A percentile compares a stretch with the other conserved stretches of the same genome.
Conservation (phyloP, 2,329 filamentous ascomycete species). For the Epichloe scottii region DNA sequence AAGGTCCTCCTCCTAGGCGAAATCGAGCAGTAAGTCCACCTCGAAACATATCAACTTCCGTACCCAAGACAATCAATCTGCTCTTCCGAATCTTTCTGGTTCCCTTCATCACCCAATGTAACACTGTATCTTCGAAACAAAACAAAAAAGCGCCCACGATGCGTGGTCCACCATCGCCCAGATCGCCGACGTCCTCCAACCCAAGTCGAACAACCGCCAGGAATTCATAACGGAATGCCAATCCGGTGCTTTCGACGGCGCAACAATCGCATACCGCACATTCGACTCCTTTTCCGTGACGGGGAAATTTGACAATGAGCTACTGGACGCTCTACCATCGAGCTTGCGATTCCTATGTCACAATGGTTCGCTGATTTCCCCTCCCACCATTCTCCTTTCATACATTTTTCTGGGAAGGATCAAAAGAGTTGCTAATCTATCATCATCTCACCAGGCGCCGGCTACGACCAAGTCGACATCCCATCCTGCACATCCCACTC, state of each 20-base stretch:
- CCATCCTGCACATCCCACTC: slow-evolving; percentile 53
- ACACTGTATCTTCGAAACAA: background rate
- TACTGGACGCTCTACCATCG: slow-evolving; percentile 46
- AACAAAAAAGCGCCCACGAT: slow-evolving; percentile 42
- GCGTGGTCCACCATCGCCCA: slow-evolving; percentile 49
- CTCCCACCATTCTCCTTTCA: background rate
- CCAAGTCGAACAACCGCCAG: slow-evolving; percentile 46
- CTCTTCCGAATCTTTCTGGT: too few species aligned
- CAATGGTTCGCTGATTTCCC: slow-evolving; percentile 32
- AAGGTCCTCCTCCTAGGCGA: slow-evolving; percentile 28
- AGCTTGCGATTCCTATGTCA: slow-evolving; percentile 46
- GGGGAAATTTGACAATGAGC: slow-evolving; percentile 56
- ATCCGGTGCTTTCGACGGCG: slow-evolving; percentile 52
- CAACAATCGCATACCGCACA: slow-evolving; percentile 56
- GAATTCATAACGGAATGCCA: slow-evolving; percentile 59
- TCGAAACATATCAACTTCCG: too few species aligned
- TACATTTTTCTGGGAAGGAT: background rate
- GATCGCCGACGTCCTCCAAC: slow-evolving; percentile 52
- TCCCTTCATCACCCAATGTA: too few species aligned
- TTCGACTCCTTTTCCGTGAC: slow-evolving; percentile 53
- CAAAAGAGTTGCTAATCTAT: background rate
- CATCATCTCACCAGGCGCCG: slow-evolving; percentile 43
- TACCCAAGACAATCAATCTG: too few species aligned
- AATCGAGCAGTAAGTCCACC: slow-evolving; percentile 24
- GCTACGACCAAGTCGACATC: slow-evolving; percentile 75